These are phyloP conservation scores for Annona cherimola DNA, from an alignment of 164 flowering plant genomes.

Conservation along the genomic window DNA sequence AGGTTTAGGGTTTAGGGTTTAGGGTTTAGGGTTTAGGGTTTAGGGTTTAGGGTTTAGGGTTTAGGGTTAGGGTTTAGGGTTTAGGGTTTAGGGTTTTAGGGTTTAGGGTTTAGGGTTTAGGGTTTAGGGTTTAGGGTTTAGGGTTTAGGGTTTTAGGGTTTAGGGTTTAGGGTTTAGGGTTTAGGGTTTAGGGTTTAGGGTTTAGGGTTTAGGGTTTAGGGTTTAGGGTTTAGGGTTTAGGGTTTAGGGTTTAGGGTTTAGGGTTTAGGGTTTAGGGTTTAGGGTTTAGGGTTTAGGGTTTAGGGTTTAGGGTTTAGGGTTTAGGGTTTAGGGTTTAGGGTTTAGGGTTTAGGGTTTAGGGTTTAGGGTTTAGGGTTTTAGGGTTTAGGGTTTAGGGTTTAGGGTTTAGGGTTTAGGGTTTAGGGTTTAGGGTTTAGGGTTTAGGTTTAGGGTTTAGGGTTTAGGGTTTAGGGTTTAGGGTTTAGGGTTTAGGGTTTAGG, in stretches of 20 bases:
- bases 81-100: too few relatives aligned
- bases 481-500: constrained; percentile 11
- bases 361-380: constrained; percentile 11
- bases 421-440: too few relatives aligned
- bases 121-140: background rate
- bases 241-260: constrained; percentile 7
- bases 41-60: constrained; percentile 13
- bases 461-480: constrained; percentile 5
- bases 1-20: constrained; percentile 14
- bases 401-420: constrained; percentile 7
- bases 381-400: too few relatives aligned
- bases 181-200: background rate
- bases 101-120: background rate
- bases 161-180: too few relatives aligned
- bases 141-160: too few relatives aligned
- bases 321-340: constrained; percentile 5
- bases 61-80: constrained; percentile 10
- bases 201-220: background rate
- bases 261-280: constrained; percentile 10
- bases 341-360: too few relatives aligned
- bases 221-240: constrained; percentile 7
- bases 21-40: constrained; percentile 9
- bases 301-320: constrained; percentile 4
- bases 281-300: constrained; percentile 7
- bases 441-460: constrained; percentile 8